Evolutionary conservation across 441 rosid species (phyloP).

Genomic region (Jatropha podagrica): DNA sequence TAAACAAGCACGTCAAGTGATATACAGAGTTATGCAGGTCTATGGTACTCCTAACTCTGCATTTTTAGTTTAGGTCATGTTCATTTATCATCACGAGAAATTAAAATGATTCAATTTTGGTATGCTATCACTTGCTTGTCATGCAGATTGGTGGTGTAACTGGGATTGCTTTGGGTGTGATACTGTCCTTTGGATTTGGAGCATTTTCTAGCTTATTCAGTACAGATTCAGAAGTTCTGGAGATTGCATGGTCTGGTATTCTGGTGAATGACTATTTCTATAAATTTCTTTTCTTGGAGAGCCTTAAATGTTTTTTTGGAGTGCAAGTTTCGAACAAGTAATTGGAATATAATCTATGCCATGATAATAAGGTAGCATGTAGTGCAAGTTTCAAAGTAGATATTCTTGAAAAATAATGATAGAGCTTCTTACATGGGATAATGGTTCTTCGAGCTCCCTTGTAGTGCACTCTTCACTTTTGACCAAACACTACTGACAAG

Average conservation of each 20-base stretch:
- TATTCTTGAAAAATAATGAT: neutral
- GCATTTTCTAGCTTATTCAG: slow-evolving; percentile 72
- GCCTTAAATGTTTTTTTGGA: neutral
- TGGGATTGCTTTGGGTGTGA: slow-evolving; percentile 66
- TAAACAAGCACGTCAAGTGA: slow-evolving; percentile 64
- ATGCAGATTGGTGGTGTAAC: slow-evolving; percentile 77
- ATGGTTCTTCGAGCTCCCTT: slow-evolving; percentile 2
- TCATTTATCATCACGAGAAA: neutral
- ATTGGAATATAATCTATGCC: neutral
- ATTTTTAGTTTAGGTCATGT: slow-evolving; percentile 3
- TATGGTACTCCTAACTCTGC: slow-evolving; percentile 5
- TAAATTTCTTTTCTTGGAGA: neutral
- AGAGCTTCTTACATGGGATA: neutral
- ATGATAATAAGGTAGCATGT: neutral
- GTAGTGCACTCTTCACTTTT: neutral
- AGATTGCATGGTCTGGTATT: slow-evolving; percentile 73
- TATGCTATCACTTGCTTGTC: slow-evolving; percentile 15
- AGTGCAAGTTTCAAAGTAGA: neutral
- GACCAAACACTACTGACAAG: neutral
- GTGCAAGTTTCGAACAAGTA: neutral
- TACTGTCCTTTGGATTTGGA: slow-evolving; percentile 69
- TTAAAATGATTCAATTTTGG: slow-evolving; percentile 17
- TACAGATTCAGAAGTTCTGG: slow-evolving; percentile 75
- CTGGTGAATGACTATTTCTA: slow-evolving; percentile 46
- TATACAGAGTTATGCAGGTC: slow-evolving; percentile 69